Percentiles rank a stretch among this genome's conserved stretches.
These are phyloP conservation scores for Immersiporthe knoxdaviesiana DNA, from an alignment of 2,329 filamentous ascomycete genomes.

Conservation along the genomic window DNA sequence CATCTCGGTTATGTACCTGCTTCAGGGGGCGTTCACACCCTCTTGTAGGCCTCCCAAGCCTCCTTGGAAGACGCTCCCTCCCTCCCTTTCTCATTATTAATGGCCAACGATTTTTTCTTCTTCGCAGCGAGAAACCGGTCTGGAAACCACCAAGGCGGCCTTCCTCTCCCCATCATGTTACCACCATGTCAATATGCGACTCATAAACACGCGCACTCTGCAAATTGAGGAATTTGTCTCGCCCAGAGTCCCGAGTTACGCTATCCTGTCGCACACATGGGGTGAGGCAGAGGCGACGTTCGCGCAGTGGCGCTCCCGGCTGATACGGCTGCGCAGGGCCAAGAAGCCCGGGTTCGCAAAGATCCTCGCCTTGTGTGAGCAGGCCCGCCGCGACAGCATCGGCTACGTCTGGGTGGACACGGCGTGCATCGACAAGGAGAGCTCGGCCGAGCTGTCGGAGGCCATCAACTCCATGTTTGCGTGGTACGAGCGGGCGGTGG, in stretches of 20 bases:
- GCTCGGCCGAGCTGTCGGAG: slow-evolving; percentile 41
- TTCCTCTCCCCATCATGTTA: background rate
- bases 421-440: slow-evolving; percentile 43
- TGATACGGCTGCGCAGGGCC: slow-evolving; percentile 32
- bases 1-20: background rate
- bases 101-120: too few relatives aligned
- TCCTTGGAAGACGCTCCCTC: too few relatives aligned
- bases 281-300: slow-evolving; percentile 39
- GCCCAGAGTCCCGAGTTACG: slow-evolving; percentile 37
- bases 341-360: slow-evolving; percentile 40
- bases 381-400: slow-evolving; percentile 34
- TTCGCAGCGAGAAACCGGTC: background rate
- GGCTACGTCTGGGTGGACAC: slow-evolving; percentile 44
- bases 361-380: slow-evolving; percentile 38
- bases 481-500: slow-evolving; percentile 35
- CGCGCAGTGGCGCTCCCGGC: slow-evolving; percentile 36
- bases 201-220: slow-evolving; percentile 42
- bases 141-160: background rate
- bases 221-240: slow-evolving; percentile 40
- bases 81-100: too few relatives aligned
- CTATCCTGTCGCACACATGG: slow-evolving; percentile 47
- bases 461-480: slow-evolving; percentile 44
- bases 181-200: slow-evolving; percentile 37
- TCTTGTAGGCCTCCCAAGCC: background rate
- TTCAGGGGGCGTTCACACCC: too few relatives aligned